Evolutionary conservation across 2,329 filamentous ascomycete genomes (phyloP).

Genomic region (Epichloe aotearoae): DNA sequence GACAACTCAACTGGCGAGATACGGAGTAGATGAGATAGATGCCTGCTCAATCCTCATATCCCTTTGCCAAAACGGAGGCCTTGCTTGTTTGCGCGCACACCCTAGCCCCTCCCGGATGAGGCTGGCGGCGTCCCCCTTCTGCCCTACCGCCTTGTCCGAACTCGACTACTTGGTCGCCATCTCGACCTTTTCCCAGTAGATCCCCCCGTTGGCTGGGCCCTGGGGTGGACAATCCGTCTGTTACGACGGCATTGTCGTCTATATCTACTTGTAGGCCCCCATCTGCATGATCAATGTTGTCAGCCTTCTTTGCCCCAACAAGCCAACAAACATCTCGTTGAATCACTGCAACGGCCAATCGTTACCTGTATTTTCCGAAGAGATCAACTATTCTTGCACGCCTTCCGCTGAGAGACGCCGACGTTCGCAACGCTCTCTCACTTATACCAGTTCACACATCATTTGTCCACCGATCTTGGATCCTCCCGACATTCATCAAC

Average conservation of each 20-base stretch:
- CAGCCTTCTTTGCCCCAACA: not conserved
- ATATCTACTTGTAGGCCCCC: conserved; percentile 10
- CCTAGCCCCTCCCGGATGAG: conserved; percentile 8
- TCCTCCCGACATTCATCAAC: no score
- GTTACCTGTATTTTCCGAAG: not conserved
- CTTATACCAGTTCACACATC: not conserved
- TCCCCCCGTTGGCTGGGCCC: conserved; percentile 7
- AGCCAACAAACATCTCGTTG: not conserved
- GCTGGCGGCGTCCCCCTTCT: conserved; percentile 6
- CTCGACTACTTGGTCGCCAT: not conserved
- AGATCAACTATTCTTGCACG: not conserved
- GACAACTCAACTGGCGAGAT: not conserved
- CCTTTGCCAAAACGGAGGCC: not conserved
- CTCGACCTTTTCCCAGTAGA: conserved; percentile 5
- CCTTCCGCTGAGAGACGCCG: not conserved
- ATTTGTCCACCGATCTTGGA: no score
- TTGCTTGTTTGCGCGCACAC: conserved; percentile 1
- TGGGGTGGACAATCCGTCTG: not conserved
- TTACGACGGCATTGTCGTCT: conserved; percentile 4
- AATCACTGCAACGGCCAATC: not conserved
- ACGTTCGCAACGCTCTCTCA: not conserved
- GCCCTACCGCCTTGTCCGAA: conserved; percentile 6
- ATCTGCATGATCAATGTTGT: not conserved
- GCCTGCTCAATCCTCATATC: not conserved
- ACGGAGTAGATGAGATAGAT: not conserved